These are phyloP conservation scores for Litsea cubeba DNA, from an alignment of 164 flowering plant species.

Conservation along the genomic window DNA sequence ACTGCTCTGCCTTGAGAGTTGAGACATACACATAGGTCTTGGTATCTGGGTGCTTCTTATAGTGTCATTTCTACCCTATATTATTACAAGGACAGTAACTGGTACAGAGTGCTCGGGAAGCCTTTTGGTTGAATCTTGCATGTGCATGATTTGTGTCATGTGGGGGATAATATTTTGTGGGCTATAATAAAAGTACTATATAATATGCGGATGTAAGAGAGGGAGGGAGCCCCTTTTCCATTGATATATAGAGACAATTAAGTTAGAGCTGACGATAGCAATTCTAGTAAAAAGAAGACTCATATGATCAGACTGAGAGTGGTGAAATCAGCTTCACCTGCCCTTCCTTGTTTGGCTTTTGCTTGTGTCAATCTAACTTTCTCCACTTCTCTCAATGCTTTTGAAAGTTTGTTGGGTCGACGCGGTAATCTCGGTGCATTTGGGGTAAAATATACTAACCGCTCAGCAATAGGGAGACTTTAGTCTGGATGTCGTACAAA, in stretches of 20 bases:
- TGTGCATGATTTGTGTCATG: too few relatives aligned
- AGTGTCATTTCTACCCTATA: not conserved
- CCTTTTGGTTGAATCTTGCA: too few relatives aligned
- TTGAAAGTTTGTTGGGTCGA: constrained; percentile 5
- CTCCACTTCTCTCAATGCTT: not conserved
- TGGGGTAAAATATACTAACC: not conserved
- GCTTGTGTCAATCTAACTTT: constrained; percentile 5
- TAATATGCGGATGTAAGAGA: not conserved
- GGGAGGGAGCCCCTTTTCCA: not conserved
- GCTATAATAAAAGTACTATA: not conserved
- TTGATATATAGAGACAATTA: not conserved
- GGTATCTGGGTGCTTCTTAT: not conserved
- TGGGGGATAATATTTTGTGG: not conserved
- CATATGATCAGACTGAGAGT: too few relatives aligned
- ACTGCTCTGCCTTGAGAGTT: not conserved
- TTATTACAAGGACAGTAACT: not conserved
- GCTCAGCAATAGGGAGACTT: not conserved
- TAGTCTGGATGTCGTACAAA: not conserved
- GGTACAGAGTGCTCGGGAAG: not conserved
- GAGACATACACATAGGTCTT: not conserved
- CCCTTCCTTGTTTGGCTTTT: not conserved
- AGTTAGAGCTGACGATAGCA: not conserved
- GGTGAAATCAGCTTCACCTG: not conserved
- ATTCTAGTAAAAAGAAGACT: not conserved
- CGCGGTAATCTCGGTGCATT: not conserved